A percentile compares a stretch with the other conserved stretches of the same genome.
phyloP scores from a whole-genome alignment of 371 early-diverging fungal species.

The Zychaea mexicana region DNA sequence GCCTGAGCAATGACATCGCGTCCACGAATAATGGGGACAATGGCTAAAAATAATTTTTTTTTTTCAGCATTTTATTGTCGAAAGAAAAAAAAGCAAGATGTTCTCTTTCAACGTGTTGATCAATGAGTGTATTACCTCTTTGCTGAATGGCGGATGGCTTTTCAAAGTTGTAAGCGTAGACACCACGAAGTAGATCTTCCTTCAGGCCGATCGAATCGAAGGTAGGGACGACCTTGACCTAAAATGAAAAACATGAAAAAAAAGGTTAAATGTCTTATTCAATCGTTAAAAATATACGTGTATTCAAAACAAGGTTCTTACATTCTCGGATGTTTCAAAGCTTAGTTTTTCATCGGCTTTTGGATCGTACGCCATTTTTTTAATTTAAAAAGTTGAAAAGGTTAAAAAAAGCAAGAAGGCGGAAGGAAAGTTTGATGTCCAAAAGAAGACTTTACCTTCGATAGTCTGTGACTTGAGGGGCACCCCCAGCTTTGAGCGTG shows the following conservation, averaged over 20 bases:
- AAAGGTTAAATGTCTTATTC: too few species aligned
- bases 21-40: conserved; percentile 90
- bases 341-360: conserved; percentile 61
- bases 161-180: conserved; percentile 95
- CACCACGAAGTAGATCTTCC: conserved; percentile 95
- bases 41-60: conserved; percentile 64
- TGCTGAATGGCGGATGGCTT: conserved; percentile 98
- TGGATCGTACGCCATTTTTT: conserved; percentile 47
- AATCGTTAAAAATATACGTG: not conserved
- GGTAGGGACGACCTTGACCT: conserved; percentile 76
- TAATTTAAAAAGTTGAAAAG: not conserved
- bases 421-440: too few species aligned
- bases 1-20: conserved; percentile 99
- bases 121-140: conserved; percentile 48
- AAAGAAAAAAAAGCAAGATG: not conserved
- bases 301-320: conserved; percentile 19
- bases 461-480: too few species aligned
- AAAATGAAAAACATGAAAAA: conserved; percentile 2
- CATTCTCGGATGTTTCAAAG: conserved; percentile 72
- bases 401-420: too few species aligned
- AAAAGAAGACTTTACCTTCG: too few species aligned
- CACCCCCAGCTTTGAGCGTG: too few species aligned
- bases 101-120: not conserved
- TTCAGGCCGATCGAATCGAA: conserved; percentile 94
- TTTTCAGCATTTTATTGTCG: not conserved